These are phyloP conservation scores for Ephemerocybe angulata DNA, from an alignment of 768 basidiomycete species.

Conservation along the genomic window DNA sequence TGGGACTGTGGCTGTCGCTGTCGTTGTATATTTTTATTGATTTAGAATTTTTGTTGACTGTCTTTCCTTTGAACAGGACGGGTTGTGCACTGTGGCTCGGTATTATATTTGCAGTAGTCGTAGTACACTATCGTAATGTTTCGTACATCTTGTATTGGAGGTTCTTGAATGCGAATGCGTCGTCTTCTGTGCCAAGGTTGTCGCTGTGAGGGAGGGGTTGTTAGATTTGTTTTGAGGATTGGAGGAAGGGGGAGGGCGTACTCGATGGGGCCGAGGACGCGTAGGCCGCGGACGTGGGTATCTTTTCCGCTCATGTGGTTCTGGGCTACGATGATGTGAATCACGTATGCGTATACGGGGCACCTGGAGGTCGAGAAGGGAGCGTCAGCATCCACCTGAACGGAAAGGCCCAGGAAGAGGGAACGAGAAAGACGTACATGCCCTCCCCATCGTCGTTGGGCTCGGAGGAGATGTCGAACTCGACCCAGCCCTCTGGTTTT, in stretches of 20 bases:
- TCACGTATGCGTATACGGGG: slow-evolving; percentile 82
- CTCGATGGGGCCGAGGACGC: slow-evolving; percentile 83
- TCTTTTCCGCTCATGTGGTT: slow-evolving; percentile 99
- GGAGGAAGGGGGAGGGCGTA: slow-evolving; percentile 28
- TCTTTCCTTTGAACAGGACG: too few species aligned
- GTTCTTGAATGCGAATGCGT: slow-evolving; percentile 10
- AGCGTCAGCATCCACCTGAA: neutral
- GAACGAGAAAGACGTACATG: slow-evolving; percentile 48
- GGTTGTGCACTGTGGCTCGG: too few species aligned
- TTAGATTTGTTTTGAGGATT: slow-evolving; percentile 3
- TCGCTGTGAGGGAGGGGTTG: slow-evolving; percentile 31
- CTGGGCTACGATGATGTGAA: slow-evolving; percentile 85
- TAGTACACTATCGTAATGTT: slow-evolving; percentile 6
- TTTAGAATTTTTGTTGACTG: too few species aligned
- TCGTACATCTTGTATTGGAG: slow-evolving; percentile 5
- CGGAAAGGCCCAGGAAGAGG: neutral
- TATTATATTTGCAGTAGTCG: too few species aligned
- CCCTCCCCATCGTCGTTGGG: slow-evolving; percentile 75
- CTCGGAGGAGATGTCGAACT: slow-evolving; percentile 79
- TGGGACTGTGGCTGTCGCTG: too few species aligned
- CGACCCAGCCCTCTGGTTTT: slow-evolving; percentile 94
- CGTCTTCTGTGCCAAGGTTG: neutral
- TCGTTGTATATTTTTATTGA: too few species aligned
- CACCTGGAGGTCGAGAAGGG: slow-evolving; percentile 39
- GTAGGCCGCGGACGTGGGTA: slow-evolving; percentile 91